Evolutionary conservation across 2,329 filamentous ascomycete species (phyloP), one percentile per base, ranked within the genome.

Genomic region (Aspergillus quadricinctus): DNA sequence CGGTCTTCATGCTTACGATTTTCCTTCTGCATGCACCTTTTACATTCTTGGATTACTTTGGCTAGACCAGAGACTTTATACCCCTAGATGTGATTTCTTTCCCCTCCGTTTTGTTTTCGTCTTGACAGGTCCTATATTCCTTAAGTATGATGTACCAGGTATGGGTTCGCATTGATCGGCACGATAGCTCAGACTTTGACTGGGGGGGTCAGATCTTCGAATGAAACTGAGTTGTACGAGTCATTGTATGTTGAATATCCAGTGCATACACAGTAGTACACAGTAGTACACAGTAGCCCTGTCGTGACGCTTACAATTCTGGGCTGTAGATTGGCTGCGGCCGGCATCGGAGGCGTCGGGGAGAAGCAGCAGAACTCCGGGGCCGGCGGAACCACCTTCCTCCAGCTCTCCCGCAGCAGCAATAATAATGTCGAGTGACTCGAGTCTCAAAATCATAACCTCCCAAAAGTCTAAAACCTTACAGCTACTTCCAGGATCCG

Each of bases 271-370:
- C 31, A 7, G 31, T 35, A 7, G 31, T 5, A 1, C n/a, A n/a
- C n/a, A n/a, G n/a, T n/a, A n/a, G n/a, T n/a, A n/a, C n/a, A n/a
- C n/a, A n/a, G n/a, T n/a, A n/a, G n/a, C n/a, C n/a, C 5, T 17
- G 7, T 17, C 4, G 14, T 23, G 29, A 43, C 28, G 59, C 52
- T 62, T 58, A 62, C 58, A 60, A 61, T 53, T 25, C 37, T 28
- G 41, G 31, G 17, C 25, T 25, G 28, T 17, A 54, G 55, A 64
- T 64, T 64, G 61, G 61, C 14, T 41, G n/a, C 21, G 17, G 27
- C 25, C 53, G 53, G 48, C 37, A 55, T 55, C 48, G 53, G 53
- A 35, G 31, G 31, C 55, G 59, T 56, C 59, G 48, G 50, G 50
- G 48, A 54, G 48, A 27, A 27, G 23, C 27, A 48, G 29, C n/a